A percentile compares a stretch with the other conserved stretches of the same genome.
Evolutionary conservation across 805 yeast species (phyloP).

Genomic region (Candida parachauliodes): DNA sequence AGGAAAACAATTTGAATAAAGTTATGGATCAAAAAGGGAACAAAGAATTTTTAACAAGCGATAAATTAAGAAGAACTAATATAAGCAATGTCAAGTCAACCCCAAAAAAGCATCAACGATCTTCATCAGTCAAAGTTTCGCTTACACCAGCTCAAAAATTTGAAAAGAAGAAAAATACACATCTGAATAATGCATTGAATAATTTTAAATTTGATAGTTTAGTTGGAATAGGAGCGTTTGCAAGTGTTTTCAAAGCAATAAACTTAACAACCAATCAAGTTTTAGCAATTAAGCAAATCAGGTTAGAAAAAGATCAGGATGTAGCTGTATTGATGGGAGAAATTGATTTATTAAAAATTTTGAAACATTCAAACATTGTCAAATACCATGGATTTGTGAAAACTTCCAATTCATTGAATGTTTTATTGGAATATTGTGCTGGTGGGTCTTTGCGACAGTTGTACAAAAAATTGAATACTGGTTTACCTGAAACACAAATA

Average conservation of each 20-base stretch:
- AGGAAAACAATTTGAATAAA: constrained; percentile 2
- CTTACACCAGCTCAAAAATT: constrained; percentile 51
- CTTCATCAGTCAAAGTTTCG: constrained; percentile 36
- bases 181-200: constrained; percentile 41
- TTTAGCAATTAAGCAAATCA: constrained; percentile 78
- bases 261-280: constrained; percentile 62
- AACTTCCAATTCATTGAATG: constrained; percentile 48
- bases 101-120: constrained; percentile 18
- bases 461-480: constrained; percentile 44
- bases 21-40: constrained; percentile 2
- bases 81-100: constrained; percentile 10
- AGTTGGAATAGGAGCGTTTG: constrained; percentile 90
- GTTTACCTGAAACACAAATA: constrained; percentile 53
- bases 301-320: constrained; percentile 48
- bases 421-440: constrained; percentile 58
- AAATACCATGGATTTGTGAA: constrained; percentile 66
- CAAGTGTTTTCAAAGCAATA: constrained; percentile 75
- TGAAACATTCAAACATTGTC: constrained; percentile 65
- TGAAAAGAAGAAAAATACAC: constrained; percentile 39
- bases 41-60: neutral
- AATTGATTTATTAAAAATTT: constrained; percentile 60
- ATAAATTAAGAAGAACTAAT: neutral
- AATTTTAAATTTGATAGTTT: constrained; percentile 54
- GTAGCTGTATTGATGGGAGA: constrained; percentile 56
- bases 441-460: constrained; percentile 63